A percentile compares a stretch with the other conserved stretches of the same genome.
Evolutionary conservation across 2,329 filamentous ascomycete species (phyloP).

Genomic region (Epichloe gansuensis): DNA sequence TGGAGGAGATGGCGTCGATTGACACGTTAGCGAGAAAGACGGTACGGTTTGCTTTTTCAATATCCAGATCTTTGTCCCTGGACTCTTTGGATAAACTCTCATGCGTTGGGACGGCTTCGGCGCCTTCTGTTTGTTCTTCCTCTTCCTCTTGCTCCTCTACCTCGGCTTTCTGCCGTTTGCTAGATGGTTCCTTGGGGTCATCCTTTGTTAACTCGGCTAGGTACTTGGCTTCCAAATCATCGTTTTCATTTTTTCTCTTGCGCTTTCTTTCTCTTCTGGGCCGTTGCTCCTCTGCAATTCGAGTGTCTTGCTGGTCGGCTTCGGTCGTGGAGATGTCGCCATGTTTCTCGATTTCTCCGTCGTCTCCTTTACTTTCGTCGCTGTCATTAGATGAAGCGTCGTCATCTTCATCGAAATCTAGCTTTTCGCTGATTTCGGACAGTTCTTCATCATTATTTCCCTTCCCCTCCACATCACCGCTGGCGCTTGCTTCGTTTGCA

Average conservation of each 20-base stretch:
- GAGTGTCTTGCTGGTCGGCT: constrained; percentile 12
- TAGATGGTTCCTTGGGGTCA: constrained; percentile 41
- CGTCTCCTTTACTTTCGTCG: constrained; percentile 12
- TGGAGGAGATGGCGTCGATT: constrained; percentile 67
- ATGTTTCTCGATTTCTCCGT: constrained; percentile 6
- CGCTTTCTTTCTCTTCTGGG: constrained; percentile 42
- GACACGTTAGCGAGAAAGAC: constrained; percentile 91
- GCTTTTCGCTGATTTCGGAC: constrained; percentile 15
- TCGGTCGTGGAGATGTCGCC: neutral
- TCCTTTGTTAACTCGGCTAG: constrained; percentile 50
- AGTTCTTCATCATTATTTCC: constrained; percentile 19
- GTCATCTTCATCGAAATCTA: constrained; percentile 17
- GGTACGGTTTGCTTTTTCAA: constrained; percentile 74
- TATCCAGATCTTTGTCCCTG: constrained; percentile 54
- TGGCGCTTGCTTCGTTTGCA: constrained; percentile 11
- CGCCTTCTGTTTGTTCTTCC: constrained; percentile 25
- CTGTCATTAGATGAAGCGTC: constrained; percentile 11
- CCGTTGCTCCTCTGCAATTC: constrained; percentile 24
- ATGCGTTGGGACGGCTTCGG: constrained; percentile 36
- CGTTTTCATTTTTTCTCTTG: constrained; percentile 54
- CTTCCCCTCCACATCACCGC: constrained; percentile 14
- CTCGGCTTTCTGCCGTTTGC: constrained; percentile 39
- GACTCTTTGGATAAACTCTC: constrained; percentile 42
- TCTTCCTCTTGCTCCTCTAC: constrained; percentile 13
- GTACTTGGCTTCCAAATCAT: constrained; percentile 59